Evolutionary conservation across 2,329 filamentous ascomycete species (phyloP), one percentile per base, ranked within the genome.

Genomic region (Tolypocladium ovalisporum): DNA sequence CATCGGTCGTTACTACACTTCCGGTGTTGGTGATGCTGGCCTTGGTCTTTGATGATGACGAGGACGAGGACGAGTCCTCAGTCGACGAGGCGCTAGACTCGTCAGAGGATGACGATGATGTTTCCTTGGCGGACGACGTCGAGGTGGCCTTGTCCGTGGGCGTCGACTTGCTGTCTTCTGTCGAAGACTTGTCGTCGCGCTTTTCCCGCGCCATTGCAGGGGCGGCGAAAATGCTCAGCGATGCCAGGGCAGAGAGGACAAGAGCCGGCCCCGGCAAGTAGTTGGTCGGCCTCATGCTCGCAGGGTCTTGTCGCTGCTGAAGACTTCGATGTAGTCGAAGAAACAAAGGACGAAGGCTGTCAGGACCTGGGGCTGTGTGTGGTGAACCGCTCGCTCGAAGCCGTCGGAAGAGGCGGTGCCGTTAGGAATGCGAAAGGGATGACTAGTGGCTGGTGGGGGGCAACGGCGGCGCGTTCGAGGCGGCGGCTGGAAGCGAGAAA

Each of bases 171-270:
- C 8, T 55, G 42, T 39, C 52, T 4, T 57, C 17, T 34, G 57
- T 24, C 27, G 57, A 58, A 57, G 55, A 9, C 4, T 64, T 59
- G 37, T 63, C 56, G 55, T 57, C 51, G 55, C 56, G 36, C 39
- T 62, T 64, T 27, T 63, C 60, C 59, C 72, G 71, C n/a, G 73
- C 73, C 56, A 68, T 61, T n/a, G 58, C 67, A 15, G 71, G 60
- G 22, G 63, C 58, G 52, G 68, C 63, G 40, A 71, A 65, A 12
- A 73, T 54, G 19, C 68, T 63, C 40, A 68, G 44, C 8, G 67
- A 63, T 24, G 62, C 59, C 22, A 71, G 49, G 24, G 64, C 62
- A 34, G 67, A 62, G 56, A 72, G 57, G 59, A 70, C 56, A 52
- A 67, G 59, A 58, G 62, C 62, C 19, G 64, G 60, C 57, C 57